Percentiles rank a stretch among this genome's conserved stretches.
phyloP scores from a whole-genome alignment of 495 filamentous ascomycete genomes.

The Penicillium alfredii region DNA sequence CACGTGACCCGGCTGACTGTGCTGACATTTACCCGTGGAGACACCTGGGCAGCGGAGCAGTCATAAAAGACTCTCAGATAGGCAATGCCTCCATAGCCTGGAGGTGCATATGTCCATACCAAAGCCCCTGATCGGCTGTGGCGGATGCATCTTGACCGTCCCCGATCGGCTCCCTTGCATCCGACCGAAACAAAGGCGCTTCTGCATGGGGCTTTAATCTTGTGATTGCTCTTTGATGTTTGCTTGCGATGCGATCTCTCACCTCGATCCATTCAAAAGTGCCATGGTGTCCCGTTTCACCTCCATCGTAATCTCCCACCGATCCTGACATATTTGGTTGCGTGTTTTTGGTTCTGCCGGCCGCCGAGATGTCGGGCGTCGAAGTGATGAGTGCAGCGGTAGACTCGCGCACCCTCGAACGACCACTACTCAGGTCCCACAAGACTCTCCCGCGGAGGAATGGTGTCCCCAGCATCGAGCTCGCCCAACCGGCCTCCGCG shows the following conservation, averaged over 20 bases:
- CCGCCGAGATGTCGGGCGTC: conserved; percentile 37
- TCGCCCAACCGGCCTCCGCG: conserved; percentile 22
- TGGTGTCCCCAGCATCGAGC: conserved; percentile 20
- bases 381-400: conserved; percentile 28
- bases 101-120: not conserved
- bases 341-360: too few species aligned
- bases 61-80: too few species aligned
- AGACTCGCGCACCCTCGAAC: conserved; percentile 26
- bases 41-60: too few species aligned
- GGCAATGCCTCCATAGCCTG: too few species aligned
- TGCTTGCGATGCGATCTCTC: not conserved
- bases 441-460: conserved; percentile 39
- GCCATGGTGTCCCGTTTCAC: too few species aligned
- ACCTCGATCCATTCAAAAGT: too few species aligned
- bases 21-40: too few species aligned
- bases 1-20: too few species aligned
- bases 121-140: not conserved
- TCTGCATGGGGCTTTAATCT: too few species aligned
- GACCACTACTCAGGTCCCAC: conserved; percentile 40
- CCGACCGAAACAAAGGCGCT: conserved; percentile 9
- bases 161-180: conserved; percentile 19
- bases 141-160: conserved; percentile 2
- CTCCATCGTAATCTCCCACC: too few species aligned
- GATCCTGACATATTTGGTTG: too few species aligned
- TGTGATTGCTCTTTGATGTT: too few species aligned